Evolutionary conservation across 169 alveolate species (phyloP).

Genomic region (Eimeria acervulina): DNA sequence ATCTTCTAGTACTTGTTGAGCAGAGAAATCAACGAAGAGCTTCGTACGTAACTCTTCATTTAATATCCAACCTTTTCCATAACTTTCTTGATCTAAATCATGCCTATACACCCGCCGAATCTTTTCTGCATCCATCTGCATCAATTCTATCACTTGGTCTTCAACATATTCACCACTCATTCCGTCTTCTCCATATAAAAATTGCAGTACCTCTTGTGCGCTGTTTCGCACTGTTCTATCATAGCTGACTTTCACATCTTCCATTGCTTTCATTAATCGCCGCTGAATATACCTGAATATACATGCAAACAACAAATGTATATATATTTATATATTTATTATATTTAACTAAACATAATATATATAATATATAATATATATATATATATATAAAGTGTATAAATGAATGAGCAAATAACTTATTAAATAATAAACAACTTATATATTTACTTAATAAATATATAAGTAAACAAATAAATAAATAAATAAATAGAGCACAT

Average conservation of each 20-base stretch:
- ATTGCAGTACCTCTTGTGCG: slow-evolving; percentile 98
- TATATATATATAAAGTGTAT: not conserved
- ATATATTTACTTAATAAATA: too few species aligned
- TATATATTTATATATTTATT: not conserved
- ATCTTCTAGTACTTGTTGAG: slow-evolving; percentile 88
- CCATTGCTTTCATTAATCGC: slow-evolving; percentile 99
- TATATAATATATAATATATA: not conserved
- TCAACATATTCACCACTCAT: slow-evolving; percentile 99
- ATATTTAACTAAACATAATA: not conserved
- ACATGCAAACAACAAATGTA: too few species aligned
- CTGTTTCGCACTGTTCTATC: slow-evolving; percentile 99
- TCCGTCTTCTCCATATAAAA: slow-evolving; percentile 99
- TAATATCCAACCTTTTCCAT: slow-evolving; percentile 89
- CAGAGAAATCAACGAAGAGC: slow-evolving; percentile 89
- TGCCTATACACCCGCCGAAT: slow-evolving; percentile 89
- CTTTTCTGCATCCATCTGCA: slow-evolving; percentile 95
- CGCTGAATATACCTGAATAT: too few species aligned
- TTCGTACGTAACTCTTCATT: slow-evolving; percentile 86
- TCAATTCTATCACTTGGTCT: slow-evolving; percentile 96
- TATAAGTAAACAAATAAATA: too few species aligned
- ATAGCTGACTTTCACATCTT: slow-evolving; percentile 99
- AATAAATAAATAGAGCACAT: not conserved
- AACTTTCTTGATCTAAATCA: slow-evolving; percentile 89
- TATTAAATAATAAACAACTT: too few species aligned
- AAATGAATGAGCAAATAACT: not conserved